Evolutionary conservation across 164 flowering plant species (phyloP), one percentile per base, ranked within the genome.

Genomic region (Protea cynaroides): DNA sequence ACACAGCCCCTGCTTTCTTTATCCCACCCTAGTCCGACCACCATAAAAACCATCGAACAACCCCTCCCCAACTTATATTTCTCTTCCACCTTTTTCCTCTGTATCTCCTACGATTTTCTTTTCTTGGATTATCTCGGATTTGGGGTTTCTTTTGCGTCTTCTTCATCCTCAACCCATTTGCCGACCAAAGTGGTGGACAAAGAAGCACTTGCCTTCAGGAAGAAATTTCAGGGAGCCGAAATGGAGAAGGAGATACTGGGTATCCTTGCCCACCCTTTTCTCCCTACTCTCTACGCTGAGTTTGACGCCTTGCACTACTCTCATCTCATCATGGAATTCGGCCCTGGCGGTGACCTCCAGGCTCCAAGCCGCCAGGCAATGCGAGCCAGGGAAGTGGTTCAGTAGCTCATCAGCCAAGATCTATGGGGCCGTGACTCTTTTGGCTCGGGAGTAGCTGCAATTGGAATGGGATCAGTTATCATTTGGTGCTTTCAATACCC

Each of bases 101-200:
- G n/a, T n/a, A n/a, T n/a, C n/a, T n/a, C n/a, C n/a, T n/a, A n/a
- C n/a, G n/a, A n/a, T n/a, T n/a, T n/a, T n/a, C n/a, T n/a, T n/a
- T n/a, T n/a, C n/a, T n/a, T n/a, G n/a, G n/a, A n/a, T n/a, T n/a
- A n/a, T n/a, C n/a, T n/a, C n/a, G n/a, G n/a, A n/a, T n/a, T n/a
- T n/a, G n/a, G n/a, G n/a, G n/a, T n/a, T n/a, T n/a, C n/a, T n/a
- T n/a, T n/a, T n/a, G n/a, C n/a, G n/a, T n/a, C n/a, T n/a, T n/a
- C n/a, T n/a, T n/a, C n/a, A n/a, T n/a, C n/a, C n/a, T n/a, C n/a
- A n/a, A n/a, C n/a, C n/a, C n/a, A n/a, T n/a, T n/a, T n/a, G n/a
- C n/a, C n/a, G n/a, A n/a, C n/a, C n/a, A 89, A 92, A 66, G 96
- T 92, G 65, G 94, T 92, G 52, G 96, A 92, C 61, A 75, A 83